Percentiles rank a stretch among this genome's conserved stretches.
Evolutionary conservation across 208 protist genomes (phyloP).

Genomic region (Angomonas deanei): DNA sequence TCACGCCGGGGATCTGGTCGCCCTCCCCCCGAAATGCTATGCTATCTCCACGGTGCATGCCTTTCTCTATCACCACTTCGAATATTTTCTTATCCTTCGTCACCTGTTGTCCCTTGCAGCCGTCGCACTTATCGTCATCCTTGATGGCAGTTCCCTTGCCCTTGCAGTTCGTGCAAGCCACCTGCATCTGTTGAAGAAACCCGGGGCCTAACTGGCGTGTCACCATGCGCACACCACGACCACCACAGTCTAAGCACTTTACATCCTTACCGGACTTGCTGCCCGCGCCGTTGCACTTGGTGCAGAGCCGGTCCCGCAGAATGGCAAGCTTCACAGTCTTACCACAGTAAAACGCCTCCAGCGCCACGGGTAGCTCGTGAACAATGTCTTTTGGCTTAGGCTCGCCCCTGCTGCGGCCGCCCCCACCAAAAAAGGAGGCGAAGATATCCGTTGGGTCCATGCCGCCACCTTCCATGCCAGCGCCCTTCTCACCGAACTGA

Average conservation of each 20-base stretch:
- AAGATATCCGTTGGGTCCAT: constrained; percentile 90
- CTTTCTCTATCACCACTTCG: constrained; percentile 96
- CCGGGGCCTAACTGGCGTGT: constrained; percentile 94
- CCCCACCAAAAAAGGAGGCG: constrained; percentile 88
- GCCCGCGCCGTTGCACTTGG: constrained; percentile 80
- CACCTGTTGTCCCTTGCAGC: constrained; percentile 94
- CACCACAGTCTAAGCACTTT: constrained; percentile 92
- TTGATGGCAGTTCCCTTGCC: constrained; percentile 90
- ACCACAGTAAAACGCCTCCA: constrained; percentile 98
- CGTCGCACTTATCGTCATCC: constrained; percentile 92
- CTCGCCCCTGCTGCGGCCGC: constrained; percentile 74
- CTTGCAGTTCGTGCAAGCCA: constrained; percentile 90
- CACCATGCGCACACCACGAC: constrained; percentile 90
- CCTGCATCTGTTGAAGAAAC: constrained; percentile 96
- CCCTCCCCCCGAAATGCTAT: constrained; percentile 96
- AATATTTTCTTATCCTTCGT: constrained; percentile 95
- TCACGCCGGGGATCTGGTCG: constrained; percentile 92
- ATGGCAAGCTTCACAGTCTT: constrained; percentile 95
- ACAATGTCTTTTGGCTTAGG: constrained; percentile 95
- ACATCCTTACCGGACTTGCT: constrained; percentile 61
- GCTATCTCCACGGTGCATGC: constrained; percentile 95
- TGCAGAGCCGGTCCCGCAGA: constrained; percentile 87
- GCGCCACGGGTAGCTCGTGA: constrained; percentile 88
- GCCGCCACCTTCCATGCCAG: constrained; percentile 89
- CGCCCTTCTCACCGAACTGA: constrained; percentile 95